Base-by-base conservation (phyloP, 2,329 filamentous ascomycete genomes). In the Colletotrichum tabaci region DNA sequence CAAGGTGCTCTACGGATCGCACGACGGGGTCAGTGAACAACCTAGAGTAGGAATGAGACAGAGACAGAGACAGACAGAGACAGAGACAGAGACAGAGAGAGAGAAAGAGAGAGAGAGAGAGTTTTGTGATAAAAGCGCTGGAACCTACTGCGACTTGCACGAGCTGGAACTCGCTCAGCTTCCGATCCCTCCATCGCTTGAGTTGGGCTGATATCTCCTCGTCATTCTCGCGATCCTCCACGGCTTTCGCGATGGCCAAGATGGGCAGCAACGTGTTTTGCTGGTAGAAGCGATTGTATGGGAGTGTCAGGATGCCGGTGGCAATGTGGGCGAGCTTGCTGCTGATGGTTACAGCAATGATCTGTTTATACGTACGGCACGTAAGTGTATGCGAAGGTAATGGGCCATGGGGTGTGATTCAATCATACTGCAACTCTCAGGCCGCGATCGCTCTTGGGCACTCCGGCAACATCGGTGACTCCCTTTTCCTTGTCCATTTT, bases 261-360 rank as follows among this genome's bases (percentile, higher is more conserved):
- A 78, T 74, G 8, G 76, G 75, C 4, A 75, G 53, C 12, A 78
- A 64, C 1, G 75, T 78, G 55, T 77, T 77, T 26, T 77, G 76
- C 10, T 75, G 72, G 60, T 76, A 77, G 49, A 77, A 77, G 7
- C 76, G 72, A 55, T 78, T 76, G 47, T 78, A 77, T 1, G 77
- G 76, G 1, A 78, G 71, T 1, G 76, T 78, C 40, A 77, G n/a
- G n/a, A 75, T 61, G 35, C 71, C 47, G 16, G 69, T 72, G 35
- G 69, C 40, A n/a, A 65, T 42, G 7, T 61, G 46, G 1, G 72
- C 72, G 40, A 73, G 46, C 30, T 68, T 73, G 42, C 72, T 55
- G 44, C 57, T 64, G 10, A 72, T 13, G 1, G 69, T 63, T 38
- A 64, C 68, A 21, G 44, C 61, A 40, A 69, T 18, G 18, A 72